phyloP scores from a whole-genome alignment of 495 filamentous ascomycete genomes.

The Friedmanniomyces simplex region DNA sequence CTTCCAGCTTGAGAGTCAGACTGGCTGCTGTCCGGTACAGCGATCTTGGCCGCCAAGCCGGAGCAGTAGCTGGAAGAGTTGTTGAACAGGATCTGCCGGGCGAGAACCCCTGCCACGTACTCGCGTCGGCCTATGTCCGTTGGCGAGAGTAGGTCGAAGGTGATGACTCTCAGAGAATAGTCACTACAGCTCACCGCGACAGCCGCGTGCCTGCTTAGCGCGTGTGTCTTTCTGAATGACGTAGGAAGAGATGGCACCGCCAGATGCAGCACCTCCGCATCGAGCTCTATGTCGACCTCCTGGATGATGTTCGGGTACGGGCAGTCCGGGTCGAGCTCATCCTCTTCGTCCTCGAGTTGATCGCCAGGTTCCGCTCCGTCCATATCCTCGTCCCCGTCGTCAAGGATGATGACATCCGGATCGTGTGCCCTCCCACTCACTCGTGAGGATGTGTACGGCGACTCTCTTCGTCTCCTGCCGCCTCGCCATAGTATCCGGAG shows the following conservation, averaged over 20 bases:
- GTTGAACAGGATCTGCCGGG: background rate
- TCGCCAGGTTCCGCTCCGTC: conserved; percentile 42
- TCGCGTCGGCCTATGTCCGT: background rate
- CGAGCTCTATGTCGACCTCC: conserved; percentile 29
- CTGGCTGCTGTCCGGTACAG: background rate
- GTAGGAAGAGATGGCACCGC: conserved; percentile 25
- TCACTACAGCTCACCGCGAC: conserved; percentile 64
- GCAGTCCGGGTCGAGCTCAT: conserved; percentile 46
- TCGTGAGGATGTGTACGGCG: conserved; percentile 29
- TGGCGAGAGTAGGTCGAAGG: conserved; percentile 36
- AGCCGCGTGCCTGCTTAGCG: conserved; percentile 47
- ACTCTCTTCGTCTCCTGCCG: conserved; percentile 36
- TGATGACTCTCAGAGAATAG: conserved; percentile 54
- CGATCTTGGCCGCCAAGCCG: background rate
- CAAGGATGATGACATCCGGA: conserved; percentile 64
- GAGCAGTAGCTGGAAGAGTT: background rate
- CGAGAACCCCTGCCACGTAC: background rate
- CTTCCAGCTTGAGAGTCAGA: background rate
- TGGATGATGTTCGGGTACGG: conserved; percentile 36
- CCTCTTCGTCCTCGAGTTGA: conserved; percentile 48
- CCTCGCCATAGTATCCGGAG: conserved; percentile 72
- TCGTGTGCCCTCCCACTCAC: conserved; percentile 38
- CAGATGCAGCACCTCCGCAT: conserved; percentile 30
- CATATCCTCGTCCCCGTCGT: conserved; percentile 60
- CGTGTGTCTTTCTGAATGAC: background rate